Evolutionary conservation across 2,329 filamentous ascomycete species (phyloP).

Genomic region (Sarocladium oryzae): DNA sequence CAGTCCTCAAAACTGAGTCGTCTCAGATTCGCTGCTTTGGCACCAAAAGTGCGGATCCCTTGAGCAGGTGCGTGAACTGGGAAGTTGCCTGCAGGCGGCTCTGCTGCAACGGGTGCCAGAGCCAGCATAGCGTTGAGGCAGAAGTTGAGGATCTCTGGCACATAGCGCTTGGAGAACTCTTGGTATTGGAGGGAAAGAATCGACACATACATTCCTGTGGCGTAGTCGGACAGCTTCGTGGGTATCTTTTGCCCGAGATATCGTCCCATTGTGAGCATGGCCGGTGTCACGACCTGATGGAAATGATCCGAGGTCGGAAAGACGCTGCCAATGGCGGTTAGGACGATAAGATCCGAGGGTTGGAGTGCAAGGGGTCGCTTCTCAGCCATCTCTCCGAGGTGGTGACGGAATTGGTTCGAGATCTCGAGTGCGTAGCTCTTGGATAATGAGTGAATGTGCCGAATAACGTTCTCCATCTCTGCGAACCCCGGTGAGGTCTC

Average conservation of each 20-base stretch:
- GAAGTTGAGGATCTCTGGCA: constrained; percentile 84
- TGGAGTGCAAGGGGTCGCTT: constrained; percentile 45
- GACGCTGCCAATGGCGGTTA: constrained; percentile 76
- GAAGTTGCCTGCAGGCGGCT: constrained; percentile 44
- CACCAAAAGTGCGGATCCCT: constrained; percentile 39
- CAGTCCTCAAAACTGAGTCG: constrained; percentile 57
- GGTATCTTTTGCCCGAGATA: constrained; percentile 76
- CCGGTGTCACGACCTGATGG: constrained; percentile 87
- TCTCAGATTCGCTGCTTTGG: constrained; percentile 33
- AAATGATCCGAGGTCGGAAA: constrained; percentile 98
- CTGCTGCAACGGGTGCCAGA: constrained; percentile 50
- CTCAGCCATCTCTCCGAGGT: constrained; percentile 52
- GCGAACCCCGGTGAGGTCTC: constrained; percentile 50
- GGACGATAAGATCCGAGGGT: constrained; percentile 69
- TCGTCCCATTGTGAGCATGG: constrained; percentile 74
- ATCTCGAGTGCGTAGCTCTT: constrained; percentile 79
- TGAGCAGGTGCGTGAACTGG: constrained; percentile 51
- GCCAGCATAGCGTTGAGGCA: constrained; percentile 65
- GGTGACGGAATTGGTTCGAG: constrained; percentile 68
- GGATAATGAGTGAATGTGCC: constrained; percentile 87
- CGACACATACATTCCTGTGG: constrained; percentile 70
- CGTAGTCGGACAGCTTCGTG: constrained; percentile 57
- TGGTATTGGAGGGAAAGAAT: constrained; percentile 80
- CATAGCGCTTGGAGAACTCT: constrained; percentile 72
- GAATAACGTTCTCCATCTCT: constrained; percentile 71